Base-by-base conservation (phyloP, 129 eudicot species). In the Flaveria brownii region DNA sequence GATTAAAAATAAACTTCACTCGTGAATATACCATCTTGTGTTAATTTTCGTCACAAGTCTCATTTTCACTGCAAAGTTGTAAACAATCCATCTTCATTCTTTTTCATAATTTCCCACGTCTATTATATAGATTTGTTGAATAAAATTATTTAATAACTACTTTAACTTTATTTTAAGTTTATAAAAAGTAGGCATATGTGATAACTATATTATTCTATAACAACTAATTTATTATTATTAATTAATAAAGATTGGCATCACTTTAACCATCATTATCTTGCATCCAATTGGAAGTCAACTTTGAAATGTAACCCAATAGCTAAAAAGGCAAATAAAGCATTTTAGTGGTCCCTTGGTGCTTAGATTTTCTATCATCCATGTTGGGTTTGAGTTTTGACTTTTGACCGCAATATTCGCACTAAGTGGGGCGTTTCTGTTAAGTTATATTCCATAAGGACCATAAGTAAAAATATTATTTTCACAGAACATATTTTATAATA, bases 301-400 rank as follows among this genome's bases (percentile, higher is more conserved):
- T 80, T 66, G 62, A 57, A 70, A 26, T 46, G 39, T 71, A 61
- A 33, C 64, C 77, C 59, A 78, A 66, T 42, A 64, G 69, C 62
- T 18, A 80, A 65, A 36, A 73, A 26, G 74, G 60, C 73, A 72
- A 63, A 6, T 30, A 63, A 63, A 63, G 12, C 69, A 63, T 7
- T 64, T 25, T 73, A 28, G 75, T 80, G 83, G 83, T 54, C 78
- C 74, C 78, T 72, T 13, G 49, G 74, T 79, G 78, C 78, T 63
- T 80, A 80, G 52, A 65, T 68, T 80, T 80, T 73, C 79, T 80
- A 73, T 80, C 70, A 42, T 54, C 43, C 70, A 73, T 73, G 62
- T 73, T 73, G 36, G 68, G 69, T 12, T 72, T 56, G 42, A 62
- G 17, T 26, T 28, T 61, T 72, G 83, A 79, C 74, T 26, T 28